phyloP scores from a whole-genome alignment of 805 yeast species.

The Scheffersomyces lignosus region DNA sequence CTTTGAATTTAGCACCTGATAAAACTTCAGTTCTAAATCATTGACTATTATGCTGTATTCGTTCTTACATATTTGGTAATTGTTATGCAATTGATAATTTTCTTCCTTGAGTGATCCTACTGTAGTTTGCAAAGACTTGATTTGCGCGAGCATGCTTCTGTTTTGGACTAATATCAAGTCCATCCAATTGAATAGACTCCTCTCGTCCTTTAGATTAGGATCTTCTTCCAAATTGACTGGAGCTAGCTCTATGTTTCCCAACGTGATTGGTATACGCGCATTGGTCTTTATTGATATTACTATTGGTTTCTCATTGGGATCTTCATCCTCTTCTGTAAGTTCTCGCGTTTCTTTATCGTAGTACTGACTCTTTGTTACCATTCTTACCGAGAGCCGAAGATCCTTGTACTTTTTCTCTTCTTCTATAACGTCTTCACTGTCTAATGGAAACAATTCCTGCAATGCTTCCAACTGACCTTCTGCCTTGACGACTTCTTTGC shows the following conservation, averaged over 20 bases:
- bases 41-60: slow-evolving; percentile 19
- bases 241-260: slow-evolving; percentile 21
- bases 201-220: slow-evolving; percentile 9
- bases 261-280: slow-evolving; percentile 24
- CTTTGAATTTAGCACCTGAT: slow-evolving; percentile 27
- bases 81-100: slow-evolving; percentile 6
- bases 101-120: slow-evolving; percentile 5
- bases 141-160: slow-evolving; percentile 4
- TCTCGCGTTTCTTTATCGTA: slow-evolving; percentile 23
- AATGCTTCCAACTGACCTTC: slow-evolving; percentile 19
- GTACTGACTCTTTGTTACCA: slow-evolving; percentile 1
- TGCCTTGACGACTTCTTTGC: slow-evolving; percentile 7
- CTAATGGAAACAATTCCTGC: slow-evolving; percentile 15
- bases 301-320: slow-evolving; percentile 7
- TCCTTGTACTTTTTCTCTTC: slow-evolving; percentile 1
- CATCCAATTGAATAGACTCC: slow-evolving; percentile 28
- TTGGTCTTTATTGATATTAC: slow-evolving; percentile 16
- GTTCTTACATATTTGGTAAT: slow-evolving; percentile 10
- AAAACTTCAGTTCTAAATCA: slow-evolving; percentile 27
- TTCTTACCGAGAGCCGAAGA: neutral
- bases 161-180: slow-evolving; percentile 16
- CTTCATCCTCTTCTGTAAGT: slow-evolving; percentile 22
- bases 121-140: slow-evolving; percentile 2
- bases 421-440: slow-evolving; percentile 8
- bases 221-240: slow-evolving; percentile 17